A percentile compares a stretch with the other conserved stretches of the same genome.
phyloP scores from a whole-genome alignment of 805 yeast species.

The Tetrapisispora namnaoensis region DNA sequence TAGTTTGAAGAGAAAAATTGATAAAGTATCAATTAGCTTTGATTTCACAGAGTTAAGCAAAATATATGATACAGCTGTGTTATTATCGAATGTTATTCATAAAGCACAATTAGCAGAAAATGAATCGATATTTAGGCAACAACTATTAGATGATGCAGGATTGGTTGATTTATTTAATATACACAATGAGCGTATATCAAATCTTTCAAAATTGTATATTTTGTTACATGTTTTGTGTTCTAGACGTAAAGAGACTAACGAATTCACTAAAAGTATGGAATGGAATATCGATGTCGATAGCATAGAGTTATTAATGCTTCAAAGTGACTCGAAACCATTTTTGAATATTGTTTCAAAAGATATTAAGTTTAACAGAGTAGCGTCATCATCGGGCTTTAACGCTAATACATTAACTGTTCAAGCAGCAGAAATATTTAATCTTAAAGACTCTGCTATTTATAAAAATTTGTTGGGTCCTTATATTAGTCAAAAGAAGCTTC shows the following conservation, averaged over 20 bases:
- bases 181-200: slow-evolving; percentile 30
- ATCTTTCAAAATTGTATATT: slow-evolving; percentile 35
- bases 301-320: slow-evolving; percentile 60
- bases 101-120: slow-evolving; percentile 34
- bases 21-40: slow-evolving; percentile 57
- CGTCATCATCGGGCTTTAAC: slow-evolving; percentile 57
- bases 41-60: slow-evolving; percentile 54
- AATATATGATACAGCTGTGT: slow-evolving; percentile 38
- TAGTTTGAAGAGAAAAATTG: slow-evolving; percentile 46
- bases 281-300: slow-evolving; percentile 61
- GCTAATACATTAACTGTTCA: slow-evolving; percentile 48
- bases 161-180: slow-evolving; percentile 36
- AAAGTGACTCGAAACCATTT: slow-evolving; percentile 50
- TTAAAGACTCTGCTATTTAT: slow-evolving; percentile 45
- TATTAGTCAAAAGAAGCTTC: slow-evolving; percentile 8
- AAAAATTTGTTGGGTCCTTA: slow-evolving; percentile 63
- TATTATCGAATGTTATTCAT: slow-evolving; percentile 40
- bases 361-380: slow-evolving; percentile 51
- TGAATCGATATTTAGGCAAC: slow-evolving; percentile 42
- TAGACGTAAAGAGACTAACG: slow-evolving; percentile 25
- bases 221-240: slow-evolving; percentile 36
- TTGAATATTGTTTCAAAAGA: slow-evolving; percentile 59
- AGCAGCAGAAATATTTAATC: slow-evolving; percentile 60
- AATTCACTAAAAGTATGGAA: slow-evolving; percentile 37
- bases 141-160: slow-evolving; percentile 40